These are phyloP conservation scores for Phaffomyces opuntiae DNA, from an alignment of 805 yeast genomes.

Conservation along the genomic window DNA sequence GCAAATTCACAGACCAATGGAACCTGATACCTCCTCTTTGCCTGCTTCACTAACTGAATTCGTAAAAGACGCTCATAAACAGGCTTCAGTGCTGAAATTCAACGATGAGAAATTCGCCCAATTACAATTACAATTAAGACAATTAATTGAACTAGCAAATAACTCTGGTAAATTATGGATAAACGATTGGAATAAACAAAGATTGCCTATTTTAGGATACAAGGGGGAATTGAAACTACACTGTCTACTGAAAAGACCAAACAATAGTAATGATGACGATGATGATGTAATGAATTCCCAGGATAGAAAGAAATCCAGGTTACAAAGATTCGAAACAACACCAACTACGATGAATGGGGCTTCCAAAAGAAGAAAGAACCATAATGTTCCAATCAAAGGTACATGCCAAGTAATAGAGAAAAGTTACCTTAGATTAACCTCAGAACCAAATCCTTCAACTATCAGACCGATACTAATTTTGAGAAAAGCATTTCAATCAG, in stretches of 20 bases:
- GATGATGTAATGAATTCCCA: slow-evolving; percentile 15
- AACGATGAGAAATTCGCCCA: not conserved
- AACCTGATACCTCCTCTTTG: too few species aligned
- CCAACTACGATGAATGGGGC: slow-evolving; percentile 8
- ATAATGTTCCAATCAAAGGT: slow-evolving; percentile 44
- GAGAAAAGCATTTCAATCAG: slow-evolving; percentile 45
- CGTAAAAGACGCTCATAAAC: too few species aligned
- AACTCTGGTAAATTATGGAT: slow-evolving; percentile 17
- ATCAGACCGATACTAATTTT: slow-evolving; percentile 72
- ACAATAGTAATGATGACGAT: not conserved
- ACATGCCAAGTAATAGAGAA: slow-evolving; percentile 63
- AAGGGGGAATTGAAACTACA: slow-evolving; percentile 10
- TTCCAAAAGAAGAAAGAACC: slow-evolving; percentile 12
- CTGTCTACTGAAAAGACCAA: slow-evolving; percentile 3
- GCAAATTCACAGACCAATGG: too few species aligned
- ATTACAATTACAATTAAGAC: slow-evolving; percentile 20
- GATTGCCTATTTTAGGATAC: slow-evolving; percentile 17
- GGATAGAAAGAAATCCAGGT: slow-evolving; percentile 27
- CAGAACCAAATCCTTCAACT: slow-evolving; percentile 79
- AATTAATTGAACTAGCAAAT: slow-evolving; percentile 22
- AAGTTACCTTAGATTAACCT: slow-evolving; percentile 74
- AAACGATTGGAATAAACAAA: slow-evolving; percentile 24
- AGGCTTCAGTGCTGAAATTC: too few species aligned
- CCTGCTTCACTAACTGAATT: too few species aligned
- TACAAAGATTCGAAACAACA: slow-evolving; percentile 29